Evolutionary conservation across 495 filamentous ascomycete species (phyloP), one percentile per base, ranked within the genome.

Genomic region (Penicillium tannophilum): DNA sequence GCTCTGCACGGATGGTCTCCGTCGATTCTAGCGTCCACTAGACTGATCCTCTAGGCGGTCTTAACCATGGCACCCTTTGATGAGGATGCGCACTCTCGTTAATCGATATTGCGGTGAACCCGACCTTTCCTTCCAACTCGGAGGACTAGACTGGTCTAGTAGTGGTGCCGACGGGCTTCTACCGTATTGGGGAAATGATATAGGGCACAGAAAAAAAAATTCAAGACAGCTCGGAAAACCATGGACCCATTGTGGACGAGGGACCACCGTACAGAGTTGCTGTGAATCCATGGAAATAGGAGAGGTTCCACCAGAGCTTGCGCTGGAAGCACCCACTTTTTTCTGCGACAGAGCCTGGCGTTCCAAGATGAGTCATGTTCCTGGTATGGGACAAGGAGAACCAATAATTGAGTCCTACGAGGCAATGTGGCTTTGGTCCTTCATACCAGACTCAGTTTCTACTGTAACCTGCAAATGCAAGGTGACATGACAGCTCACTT

Each of bases 341-440:
- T 60, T 49, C n/a, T 50, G 30, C 46, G 41, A 23, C 20, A 45
- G 31, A 50, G 58, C 43, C 23, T 46, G 26, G 12, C 17, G 24
- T 31, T 49, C 46, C 46, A 49, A 31, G 46, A 31, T 49, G 46
- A 49, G 23, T 49, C 26, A n/a, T 49, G 46, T 30, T 9, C 8
- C 26, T 23, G 19, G 6, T 46, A 7, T 24, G 9, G 46, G 26
- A 9, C 75, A 80, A 79, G 70, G 69, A 77, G 65, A 74, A 67
- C 59, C 74, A 67, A 69, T 75, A 72, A 82, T 74, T 70, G 67
- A 65, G 75, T 72, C 71, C 80, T 76, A 30, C 20, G 20, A 23
- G 31, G 12, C 46, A 49, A 49, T 49, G 46, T 49, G 46, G 26
- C 46, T 31, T 28, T 12, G 6, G 7, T 44, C 52, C 50, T 52